These are phyloP conservation scores for Sporisorium exsertum DNA, from an alignment of 1,284 basidiomycete species.

Conservation along the genomic window DNA sequence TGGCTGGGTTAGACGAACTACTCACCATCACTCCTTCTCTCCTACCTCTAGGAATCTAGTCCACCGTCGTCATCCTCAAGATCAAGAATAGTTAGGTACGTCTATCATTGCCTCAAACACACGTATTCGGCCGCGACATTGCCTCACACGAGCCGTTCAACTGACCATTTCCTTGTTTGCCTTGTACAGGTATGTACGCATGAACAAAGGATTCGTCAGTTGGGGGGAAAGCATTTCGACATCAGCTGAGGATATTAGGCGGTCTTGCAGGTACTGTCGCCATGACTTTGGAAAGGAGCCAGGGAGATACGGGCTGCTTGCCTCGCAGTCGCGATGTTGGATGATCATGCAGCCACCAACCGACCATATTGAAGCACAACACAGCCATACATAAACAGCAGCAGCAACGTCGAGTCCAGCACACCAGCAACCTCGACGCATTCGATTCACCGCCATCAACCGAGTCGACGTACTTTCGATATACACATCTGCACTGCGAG, in stretches of 20 bases:
- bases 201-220: slow-evolving; percentile 10
- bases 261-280: slow-evolving; percentile 27
- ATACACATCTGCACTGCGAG: not conserved
- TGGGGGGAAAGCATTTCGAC: slow-evolving; percentile 23
- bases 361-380: slow-evolving; percentile 24
- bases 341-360: slow-evolving; percentile 29
- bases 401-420: slow-evolving; percentile 6
- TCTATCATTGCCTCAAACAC: not conserved
- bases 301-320: not conserved
- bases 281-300: slow-evolving; percentile 2
- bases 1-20: slow-evolving; percentile 15
- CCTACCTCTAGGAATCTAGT: slow-evolving; percentile 41
- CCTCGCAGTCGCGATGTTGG: slow-evolving; percentile 17
- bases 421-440: not conserved
- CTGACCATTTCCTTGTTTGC: slow-evolving; percentile 12
- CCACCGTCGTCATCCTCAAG: slow-evolving; percentile 49
- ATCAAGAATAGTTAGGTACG: slow-evolving; percentile 52
- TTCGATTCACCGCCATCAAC: not conserved
- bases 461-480: not conserved
- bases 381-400: slow-evolving; percentile 5
- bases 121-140: not conserved
- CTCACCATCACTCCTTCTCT: slow-evolving; percentile 39
- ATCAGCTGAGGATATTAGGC: slow-evolving; percentile 20
- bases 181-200: slow-evolving; percentile 34
- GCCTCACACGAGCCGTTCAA: not conserved